These are phyloP conservation scores for Bruguiera sexangula DNA, from an alignment of 345 rosid species.

Conservation along the genomic window DNA sequence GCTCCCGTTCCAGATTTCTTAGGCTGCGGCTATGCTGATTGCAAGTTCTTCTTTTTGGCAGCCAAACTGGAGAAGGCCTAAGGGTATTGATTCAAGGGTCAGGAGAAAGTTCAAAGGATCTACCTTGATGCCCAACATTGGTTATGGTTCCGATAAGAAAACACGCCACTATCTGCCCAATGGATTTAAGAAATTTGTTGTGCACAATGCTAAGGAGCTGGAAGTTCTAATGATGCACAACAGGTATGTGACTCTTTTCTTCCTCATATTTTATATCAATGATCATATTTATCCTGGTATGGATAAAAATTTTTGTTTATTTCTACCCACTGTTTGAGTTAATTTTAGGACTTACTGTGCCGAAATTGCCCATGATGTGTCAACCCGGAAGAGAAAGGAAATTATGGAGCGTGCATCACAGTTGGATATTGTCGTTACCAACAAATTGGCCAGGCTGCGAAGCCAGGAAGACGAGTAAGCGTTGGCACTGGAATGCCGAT, in stretches of 20 bases:
- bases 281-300: not conserved
- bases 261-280: not conserved
- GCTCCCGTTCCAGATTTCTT: not conserved
- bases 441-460: constrained; percentile 66
- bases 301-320: not conserved
- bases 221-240: constrained; percentile 72
- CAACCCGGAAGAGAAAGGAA: constrained; percentile 60
- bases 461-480: constrained; percentile 66
- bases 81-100: constrained; percentile 32
- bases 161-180: constrained; percentile 69
- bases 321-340: not conserved
- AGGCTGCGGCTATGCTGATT: not conserved
- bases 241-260: constrained; percentile 26
- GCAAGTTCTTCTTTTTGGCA: constrained; percentile 3
- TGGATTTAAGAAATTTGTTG: constrained; percentile 62
- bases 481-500: not conserved
- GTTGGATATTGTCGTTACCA: constrained; percentile 68
- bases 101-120: constrained; percentile 32
- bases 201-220: constrained; percentile 52
- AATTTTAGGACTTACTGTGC: constrained; percentile 59
- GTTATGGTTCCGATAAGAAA: constrained; percentile 33
- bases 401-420: constrained; percentile 63
- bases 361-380: constrained; percentile 61
- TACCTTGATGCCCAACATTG: constrained; percentile 32
- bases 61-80: constrained; percentile 31